Base-by-base conservation (phyloP, 2,329 filamentous ascomycete species). In the Pseudogymnoascus sp. region DNA sequence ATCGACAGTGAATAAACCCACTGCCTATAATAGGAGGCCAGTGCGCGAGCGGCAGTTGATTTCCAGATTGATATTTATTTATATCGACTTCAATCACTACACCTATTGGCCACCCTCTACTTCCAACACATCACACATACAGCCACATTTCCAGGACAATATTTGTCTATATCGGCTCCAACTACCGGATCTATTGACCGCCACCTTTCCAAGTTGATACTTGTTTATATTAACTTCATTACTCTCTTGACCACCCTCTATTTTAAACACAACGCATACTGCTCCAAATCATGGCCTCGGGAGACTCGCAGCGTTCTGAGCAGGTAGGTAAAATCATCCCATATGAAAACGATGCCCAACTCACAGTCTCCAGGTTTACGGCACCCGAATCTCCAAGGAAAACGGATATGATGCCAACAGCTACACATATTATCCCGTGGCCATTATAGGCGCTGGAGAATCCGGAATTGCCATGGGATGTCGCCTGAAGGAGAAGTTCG, bases 401-500 rank as follows among this genome's bases (percentile, higher is more conserved):
- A 72, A 75, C 67, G 70, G 70, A 15, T 76, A 77, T 64, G 72
- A 72, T 40, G 72, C 73, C 50, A 67, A 75, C 63, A 74, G 72
- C 53, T 77, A 78, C 64, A 77, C 75, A 7, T 80, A 78, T 67
- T 77, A 77, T 59, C 81, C 81, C 1, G 76, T 85, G 61, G 70
- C 82, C 60, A 81, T 86, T 63, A 77, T 86, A 40, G 83, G 84
- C 2, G 83, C 82, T 6, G 84, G 83, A 5, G 81, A 82, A 65
- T 83, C 82, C 1, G 84, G 83, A 2, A 82, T 86, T 68, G 83
- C 83, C 5, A 81, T 83, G 78, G 83, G 78, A n/a, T 83, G 80
- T 66, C 77, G 79, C 53, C 68, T 86, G 64, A 84, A 83, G 67
- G 75, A 80, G 53, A 74, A 76, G 38, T 75, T 85, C 11, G 79